These are phyloP conservation scores for Candida corydali DNA, from an alignment of 805 yeast species.

Conservation along the genomic window DNA sequence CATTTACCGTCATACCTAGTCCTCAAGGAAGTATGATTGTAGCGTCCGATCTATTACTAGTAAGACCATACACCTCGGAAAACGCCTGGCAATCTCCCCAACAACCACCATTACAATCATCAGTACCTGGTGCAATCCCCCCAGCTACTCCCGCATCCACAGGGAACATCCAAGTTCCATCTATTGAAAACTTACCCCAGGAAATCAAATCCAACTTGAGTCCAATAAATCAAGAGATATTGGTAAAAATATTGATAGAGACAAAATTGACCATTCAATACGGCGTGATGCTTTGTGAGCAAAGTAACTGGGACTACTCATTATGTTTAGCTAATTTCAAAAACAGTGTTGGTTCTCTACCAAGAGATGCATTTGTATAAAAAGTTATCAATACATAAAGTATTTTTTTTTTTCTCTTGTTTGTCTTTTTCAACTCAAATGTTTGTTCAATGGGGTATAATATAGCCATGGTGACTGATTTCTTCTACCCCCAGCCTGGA, in stretches of 20 bases:
- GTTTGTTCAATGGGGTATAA: conserved; percentile 22
- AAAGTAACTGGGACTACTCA: conserved; percentile 78
- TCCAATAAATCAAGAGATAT: conserved; percentile 57
- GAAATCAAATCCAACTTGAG: conserved; percentile 50
- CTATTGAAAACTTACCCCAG: conserved; percentile 47
- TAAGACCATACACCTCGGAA: conserved; percentile 56
- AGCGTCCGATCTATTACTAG: conserved; percentile 76
- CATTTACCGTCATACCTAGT: conserved; percentile 71
- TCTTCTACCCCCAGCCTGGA: conserved; percentile 97
- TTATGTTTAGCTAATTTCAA: conserved; percentile 68
- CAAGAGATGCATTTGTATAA: conserved; percentile 34
- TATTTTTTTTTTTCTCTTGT: background rate
- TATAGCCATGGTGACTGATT: conserved; percentile 83
- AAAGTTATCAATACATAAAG: background rate
- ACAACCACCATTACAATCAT: conserved; percentile 2
- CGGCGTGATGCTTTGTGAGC: conserved; percentile 79
- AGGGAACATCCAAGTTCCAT: conserved; percentile 15
- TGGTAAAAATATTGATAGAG: conserved; percentile 60
- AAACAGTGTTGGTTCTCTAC: conserved; percentile 52
- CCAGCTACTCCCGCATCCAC: conserved; percentile 16
- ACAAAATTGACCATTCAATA: conserved; percentile 78
- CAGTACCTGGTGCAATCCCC: conserved; percentile 4
- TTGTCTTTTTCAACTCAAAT: conserved; percentile 1
- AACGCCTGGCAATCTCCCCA: conserved; percentile 48
- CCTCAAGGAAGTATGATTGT: conserved; percentile 69